Evolutionary conservation across 2,329 filamentous ascomycete species (phyloP).

Genomic region (Celoporthe dispersa): DNA sequence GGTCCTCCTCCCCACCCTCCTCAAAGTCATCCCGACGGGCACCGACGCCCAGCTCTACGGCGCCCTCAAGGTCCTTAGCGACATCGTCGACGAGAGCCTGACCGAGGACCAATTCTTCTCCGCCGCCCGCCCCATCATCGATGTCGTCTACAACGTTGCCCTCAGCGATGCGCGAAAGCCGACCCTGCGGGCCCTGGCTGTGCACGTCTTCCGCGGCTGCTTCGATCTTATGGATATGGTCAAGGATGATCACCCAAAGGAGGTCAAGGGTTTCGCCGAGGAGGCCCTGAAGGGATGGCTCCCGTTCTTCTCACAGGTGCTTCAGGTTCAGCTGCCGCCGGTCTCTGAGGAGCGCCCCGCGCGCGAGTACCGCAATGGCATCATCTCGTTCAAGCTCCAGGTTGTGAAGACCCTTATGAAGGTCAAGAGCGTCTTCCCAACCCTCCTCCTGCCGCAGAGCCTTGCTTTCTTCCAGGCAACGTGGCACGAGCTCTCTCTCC

Average conservation of each 20-base stretch:
- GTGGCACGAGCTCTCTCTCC: constrained; percentile 82
- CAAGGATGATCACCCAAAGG: constrained; percentile 85
- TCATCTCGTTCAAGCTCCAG: constrained; percentile 88
- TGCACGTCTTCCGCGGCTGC: constrained; percentile 87
- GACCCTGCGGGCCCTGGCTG: constrained; percentile 79
- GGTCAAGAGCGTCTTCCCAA: constrained; percentile 81
- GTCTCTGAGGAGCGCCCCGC: constrained; percentile 57
- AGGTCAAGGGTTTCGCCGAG: constrained; percentile 87
- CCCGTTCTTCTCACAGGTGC: constrained; percentile 80
- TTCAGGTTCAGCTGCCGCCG: constrained; percentile 77
- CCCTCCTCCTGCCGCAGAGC: constrained; percentile 81
- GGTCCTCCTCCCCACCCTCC: constrained; percentile 78
- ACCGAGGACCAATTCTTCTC: constrained; percentile 95
- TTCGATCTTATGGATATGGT: constrained; percentile 98
- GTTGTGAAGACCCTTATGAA: constrained; percentile 93
- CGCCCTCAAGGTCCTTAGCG: constrained; percentile 82
- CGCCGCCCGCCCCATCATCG: constrained; percentile 84
- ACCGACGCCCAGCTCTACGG: constrained; percentile 84
- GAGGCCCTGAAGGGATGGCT: constrained; percentile 84
- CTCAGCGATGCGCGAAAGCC: constrained; percentile 75
- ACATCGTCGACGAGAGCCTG: constrained; percentile 91
- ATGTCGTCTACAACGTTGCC: constrained; percentile 81
- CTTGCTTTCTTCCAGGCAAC: constrained; percentile 81
- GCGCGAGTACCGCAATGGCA: constrained; percentile 75
- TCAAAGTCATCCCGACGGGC: constrained; percentile 76